Evolutionary conservation across 331 rosid genomes (phyloP).

Genomic region (Cydonia oblonga): DNA sequence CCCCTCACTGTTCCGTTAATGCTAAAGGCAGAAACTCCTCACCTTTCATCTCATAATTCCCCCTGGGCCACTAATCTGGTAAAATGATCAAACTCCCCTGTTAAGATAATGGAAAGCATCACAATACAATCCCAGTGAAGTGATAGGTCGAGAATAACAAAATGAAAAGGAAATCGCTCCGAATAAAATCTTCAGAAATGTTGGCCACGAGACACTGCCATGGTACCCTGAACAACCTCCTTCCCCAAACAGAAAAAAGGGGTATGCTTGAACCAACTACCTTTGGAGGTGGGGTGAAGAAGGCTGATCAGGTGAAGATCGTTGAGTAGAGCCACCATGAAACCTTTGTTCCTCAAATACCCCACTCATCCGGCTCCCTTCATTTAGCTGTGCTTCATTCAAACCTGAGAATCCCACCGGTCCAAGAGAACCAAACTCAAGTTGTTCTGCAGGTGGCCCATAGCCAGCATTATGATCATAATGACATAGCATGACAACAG

Average conservation of each 20-base stretch:
- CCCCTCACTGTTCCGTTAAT: constrained; percentile 15
- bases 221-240: not conserved
- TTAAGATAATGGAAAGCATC: constrained; percentile 21
- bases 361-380: constrained; percentile 45
- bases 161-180: not conserved
- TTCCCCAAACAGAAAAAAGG: not conserved
- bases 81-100: constrained; percentile 40
- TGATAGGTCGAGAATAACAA: not conserved
- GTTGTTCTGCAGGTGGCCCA: constrained; percentile 57
- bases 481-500: constrained; percentile 84
- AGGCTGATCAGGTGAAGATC: constrained; percentile 78
- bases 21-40: constrained; percentile 24
- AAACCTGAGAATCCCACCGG: constrained; percentile 54
- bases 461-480: constrained; percentile 58
- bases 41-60: constrained; percentile 25
- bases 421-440: constrained; percentile 90
- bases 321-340: constrained; percentile 50
- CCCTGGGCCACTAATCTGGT: constrained; percentile 29
- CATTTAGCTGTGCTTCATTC: constrained; percentile 60
- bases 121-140: constrained; percentile 16
- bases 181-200: not conserved
- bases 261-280: constrained; percentile 25
- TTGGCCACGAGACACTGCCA: not conserved
- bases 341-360: constrained; percentile 68
- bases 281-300: constrained; percentile 74